Conservation (phyloP, 352 stramenopile species). For the Phytopythium chamaehyphon region DNA sequence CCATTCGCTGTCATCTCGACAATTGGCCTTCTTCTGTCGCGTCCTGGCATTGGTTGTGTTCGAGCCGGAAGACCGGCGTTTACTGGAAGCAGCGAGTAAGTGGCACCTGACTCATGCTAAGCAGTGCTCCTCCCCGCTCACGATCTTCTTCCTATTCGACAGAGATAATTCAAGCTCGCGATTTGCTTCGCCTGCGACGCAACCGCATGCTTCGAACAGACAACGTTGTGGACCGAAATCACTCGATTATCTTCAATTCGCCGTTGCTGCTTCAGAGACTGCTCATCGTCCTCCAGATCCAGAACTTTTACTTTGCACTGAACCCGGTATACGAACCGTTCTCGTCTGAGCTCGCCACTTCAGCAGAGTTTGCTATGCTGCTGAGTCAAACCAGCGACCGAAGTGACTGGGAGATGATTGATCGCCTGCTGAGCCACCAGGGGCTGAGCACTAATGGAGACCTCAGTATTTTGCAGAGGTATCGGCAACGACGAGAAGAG, state of each 20-base stretch:
- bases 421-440: constrained; percentile 50
- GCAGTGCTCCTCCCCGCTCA: constrained; percentile 4
- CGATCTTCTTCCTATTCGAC: constrained; percentile 2
- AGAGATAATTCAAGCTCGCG: constrained; percentile 93
- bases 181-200: constrained; percentile 85
- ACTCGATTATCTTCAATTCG: constrained; percentile 89
- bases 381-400: constrained; percentile 70
- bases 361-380: constrained; percentile 76
- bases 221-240: constrained; percentile 92
- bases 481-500: constrained; percentile 15
- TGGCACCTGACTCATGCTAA: constrained; percentile 3
- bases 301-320: constrained; percentile 85
- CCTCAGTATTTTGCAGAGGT: constrained; percentile 45
- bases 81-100: constrained; percentile 88
- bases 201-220: constrained; percentile 73
- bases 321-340: constrained; percentile 82
- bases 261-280: constrained; percentile 69
- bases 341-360: constrained; percentile 75
- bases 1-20: constrained; percentile 83
- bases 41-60: constrained; percentile 94
- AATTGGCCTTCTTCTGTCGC: constrained; percentile 95
- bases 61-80: constrained; percentile 92
- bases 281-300: constrained; percentile 67
- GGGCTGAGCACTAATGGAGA: constrained; percentile 42
- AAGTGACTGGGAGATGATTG: constrained; percentile 72